These are phyloP conservation scores for Penicillium sp. DNA, from an alignment of 2,329 filamentous ascomycete genomes.

Conservation along the genomic window DNA sequence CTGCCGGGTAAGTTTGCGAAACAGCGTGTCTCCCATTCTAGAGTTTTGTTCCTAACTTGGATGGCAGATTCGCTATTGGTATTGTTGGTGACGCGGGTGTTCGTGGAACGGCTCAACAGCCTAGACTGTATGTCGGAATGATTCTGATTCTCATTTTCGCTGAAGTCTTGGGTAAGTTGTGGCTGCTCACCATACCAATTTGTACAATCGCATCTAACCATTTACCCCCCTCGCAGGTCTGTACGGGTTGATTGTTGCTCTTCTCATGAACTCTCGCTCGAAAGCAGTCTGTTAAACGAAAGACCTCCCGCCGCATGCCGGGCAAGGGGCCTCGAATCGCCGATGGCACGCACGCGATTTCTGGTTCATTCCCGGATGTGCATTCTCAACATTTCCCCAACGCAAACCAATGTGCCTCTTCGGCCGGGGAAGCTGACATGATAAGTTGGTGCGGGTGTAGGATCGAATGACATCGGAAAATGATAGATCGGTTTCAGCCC, in stretches of 20 bases:
- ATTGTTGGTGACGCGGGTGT: slow-evolving; percentile 65
- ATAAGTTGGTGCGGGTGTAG: slow-evolving; percentile 12
- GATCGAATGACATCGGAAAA: slow-evolving; percentile 18
- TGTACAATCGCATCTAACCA: slow-evolving; percentile 25
- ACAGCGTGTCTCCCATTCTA: neutral
- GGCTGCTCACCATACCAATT: neutral
- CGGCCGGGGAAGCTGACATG: slow-evolving; percentile 6
- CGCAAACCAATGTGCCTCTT: slow-evolving; percentile 2
- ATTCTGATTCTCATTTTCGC: slow-evolving; percentile 99
- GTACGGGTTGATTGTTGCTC: slow-evolving; percentile 96
- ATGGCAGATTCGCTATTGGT: slow-evolving; percentile 70
- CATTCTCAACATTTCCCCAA: slow-evolving; percentile 4
- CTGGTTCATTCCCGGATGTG: slow-evolving; percentile 6
- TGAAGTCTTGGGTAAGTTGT: slow-evolving; percentile 83
- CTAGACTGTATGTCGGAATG: slow-evolving; percentile 85
- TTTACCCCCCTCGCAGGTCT: slow-evolving; percentile 63
- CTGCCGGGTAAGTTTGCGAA: slow-evolving; percentile 56
- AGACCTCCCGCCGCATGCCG: slow-evolving; percentile 9
- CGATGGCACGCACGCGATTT: slow-evolving; percentile 8
- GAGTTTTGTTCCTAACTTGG: slow-evolving; percentile 11
- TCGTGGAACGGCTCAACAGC: slow-evolving; percentile 52
- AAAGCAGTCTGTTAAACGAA: slow-evolving; percentile 57
- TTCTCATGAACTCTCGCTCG: slow-evolving; percentile 98
- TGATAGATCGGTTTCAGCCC: slow-evolving; percentile 19
- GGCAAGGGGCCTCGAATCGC: slow-evolving; percentile 10